Evolutionary conservation across 140 eudicot species (phyloP), one percentile per base, ranked within the genome.

Genomic region (Oenanthe javanica): DNA sequence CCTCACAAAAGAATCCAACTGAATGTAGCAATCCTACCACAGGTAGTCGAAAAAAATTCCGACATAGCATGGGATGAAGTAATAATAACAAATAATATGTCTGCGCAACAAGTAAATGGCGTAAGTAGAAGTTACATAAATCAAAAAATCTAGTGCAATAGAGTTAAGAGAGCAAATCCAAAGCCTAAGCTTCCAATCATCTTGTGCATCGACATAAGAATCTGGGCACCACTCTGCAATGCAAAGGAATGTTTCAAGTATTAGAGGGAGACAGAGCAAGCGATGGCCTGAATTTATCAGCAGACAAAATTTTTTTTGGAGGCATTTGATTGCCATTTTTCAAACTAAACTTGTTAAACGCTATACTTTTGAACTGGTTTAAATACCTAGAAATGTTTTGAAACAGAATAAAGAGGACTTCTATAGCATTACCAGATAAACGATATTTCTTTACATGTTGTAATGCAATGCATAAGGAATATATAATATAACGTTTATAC

Each of bases 161-260:
- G 81, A 83, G 78, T 83, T 23, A 82, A 80, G 71, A 89, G 80
- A 79, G 83, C 93, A 79, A 82, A 82, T 77, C 94, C 97, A 64
- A 86, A 47, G 66, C 87, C 86, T 31, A 85, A 36, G 89, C 91
- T 83, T 5, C 88, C 90, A 27, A 79, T 84, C 72, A 80, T 55
- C 86, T 67, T 87, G 38, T 81, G 21, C 91, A 76, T 76, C 0
- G 89, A 84, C 63, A 83, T 80, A 69, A 87, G 72, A 88, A 81
- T 83, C 83, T 79, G 85, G 74, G 55, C 94, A 59, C 98, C 98
- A 69, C 96, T 93, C 98, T 93, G 94, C 83, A 90, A 83, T 61
- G 69, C 69, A 59, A 21, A 40, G 46, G 9, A 52, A 57, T 51
- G 46, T 64, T 36, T 54, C 80, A 82, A n/a, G 70, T 31, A 21